A percentile compares a stretch with the other conserved stretches of the same genome.
These are phyloP conservation scores for Trifolium subterraneum DNA, from an alignment of 306 rosid species.

Conservation along the genomic window DNA sequence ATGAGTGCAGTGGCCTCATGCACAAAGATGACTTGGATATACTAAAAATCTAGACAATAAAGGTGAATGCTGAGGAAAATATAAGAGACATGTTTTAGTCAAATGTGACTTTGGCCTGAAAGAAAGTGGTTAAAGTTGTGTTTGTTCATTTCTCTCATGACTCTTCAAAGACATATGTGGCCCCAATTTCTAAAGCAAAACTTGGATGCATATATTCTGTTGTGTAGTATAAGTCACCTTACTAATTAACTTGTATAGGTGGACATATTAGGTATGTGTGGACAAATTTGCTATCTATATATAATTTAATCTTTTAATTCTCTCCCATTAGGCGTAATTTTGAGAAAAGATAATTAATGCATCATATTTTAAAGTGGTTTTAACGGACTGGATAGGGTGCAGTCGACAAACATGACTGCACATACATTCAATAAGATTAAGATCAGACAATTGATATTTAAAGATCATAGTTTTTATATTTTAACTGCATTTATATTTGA, in stretches of 20 bases:
- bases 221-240: conserved; percentile 28
- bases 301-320: too few species aligned
- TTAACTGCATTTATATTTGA: too few species aligned
- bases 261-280: too few species aligned
- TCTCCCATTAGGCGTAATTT: too few species aligned
- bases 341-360: too few species aligned
- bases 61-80: conserved; percentile 29
- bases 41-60: conserved; percentile 18
- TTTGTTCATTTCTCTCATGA: not conserved
- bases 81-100: conserved; percentile 6
- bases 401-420: too few species aligned
- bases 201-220: conserved; percentile 38
- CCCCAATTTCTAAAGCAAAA: conserved; percentile 24
- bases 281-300: too few species aligned
- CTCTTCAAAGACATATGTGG: conserved; percentile 33
- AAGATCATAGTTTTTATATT: too few species aligned
- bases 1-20: conserved; percentile 35
- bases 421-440: too few species aligned
- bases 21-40: conserved; percentile 40
- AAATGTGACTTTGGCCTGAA: conserved; percentile 26
- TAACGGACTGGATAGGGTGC: too few species aligned
- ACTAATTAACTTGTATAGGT: not conserved
- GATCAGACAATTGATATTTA: too few species aligned
- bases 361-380: too few species aligned
- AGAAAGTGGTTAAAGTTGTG: conserved; percentile 36